Percentiles rank a stretch among this genome's conserved stretches.
These are phyloP conservation scores for Lolium multiflorum DNA, from an alignment of 176 grass and related monocot species.

Conservation along the genomic window DNA sequence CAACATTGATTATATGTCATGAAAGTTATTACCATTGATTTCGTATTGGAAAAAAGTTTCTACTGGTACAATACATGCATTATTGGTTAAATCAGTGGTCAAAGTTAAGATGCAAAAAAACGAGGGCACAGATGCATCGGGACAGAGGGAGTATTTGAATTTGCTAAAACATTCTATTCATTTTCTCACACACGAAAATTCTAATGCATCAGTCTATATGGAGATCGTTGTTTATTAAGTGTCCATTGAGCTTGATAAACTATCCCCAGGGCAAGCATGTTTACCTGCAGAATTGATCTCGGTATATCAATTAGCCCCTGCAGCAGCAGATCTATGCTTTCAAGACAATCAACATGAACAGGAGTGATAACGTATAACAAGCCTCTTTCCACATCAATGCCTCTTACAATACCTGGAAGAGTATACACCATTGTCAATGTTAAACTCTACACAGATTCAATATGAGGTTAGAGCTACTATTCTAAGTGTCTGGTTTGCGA, in stretches of 20 bases:
- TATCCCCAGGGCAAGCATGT: not conserved
- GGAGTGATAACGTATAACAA: constrained; percentile 83
- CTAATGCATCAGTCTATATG: not conserved
- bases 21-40: too few species aligned
- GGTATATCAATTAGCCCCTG: constrained; percentile 94
- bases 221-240: not conserved
- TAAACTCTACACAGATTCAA: not conserved
- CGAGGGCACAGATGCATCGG: too few species aligned
- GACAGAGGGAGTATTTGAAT: not conserved
- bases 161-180: not conserved
- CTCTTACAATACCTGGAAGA: constrained; percentile 82
- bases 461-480: not conserved
- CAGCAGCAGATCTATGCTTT: constrained; percentile 78
- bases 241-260: not conserved
- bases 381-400: constrained; percentile 65
- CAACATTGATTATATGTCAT: too few species aligned
- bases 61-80: too few species aligned
- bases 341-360: constrained; percentile 62
- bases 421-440: not conserved
- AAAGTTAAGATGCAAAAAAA: too few species aligned
- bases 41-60: too few species aligned
- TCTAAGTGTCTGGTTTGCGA: not conserved
- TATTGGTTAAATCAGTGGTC: too few species aligned
- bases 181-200: not conserved
- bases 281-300: constrained; percentile 71